These are phyloP conservation scores for Hypoxylon rubiginosum DNA, from an alignment of 2,329 filamentous ascomycete genomes.

Conservation along the genomic window DNA sequence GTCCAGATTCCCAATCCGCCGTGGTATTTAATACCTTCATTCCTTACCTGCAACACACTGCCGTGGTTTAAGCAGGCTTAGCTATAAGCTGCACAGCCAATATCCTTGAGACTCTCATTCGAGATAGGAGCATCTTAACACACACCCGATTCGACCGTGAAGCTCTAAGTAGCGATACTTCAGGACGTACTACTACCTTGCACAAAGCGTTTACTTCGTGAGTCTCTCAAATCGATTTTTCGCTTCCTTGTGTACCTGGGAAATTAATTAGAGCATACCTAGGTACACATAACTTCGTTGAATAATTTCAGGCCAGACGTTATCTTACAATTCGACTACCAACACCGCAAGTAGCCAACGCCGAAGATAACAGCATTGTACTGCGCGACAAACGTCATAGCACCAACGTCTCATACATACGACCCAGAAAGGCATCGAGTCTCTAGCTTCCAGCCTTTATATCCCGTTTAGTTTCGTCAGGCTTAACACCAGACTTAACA, in stretches of 20 bases:
- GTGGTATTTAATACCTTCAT: background rate
- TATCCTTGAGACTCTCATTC: background rate
- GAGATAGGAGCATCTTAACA: background rate
- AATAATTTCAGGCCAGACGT: background rate
- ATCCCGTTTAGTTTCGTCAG: background rate
- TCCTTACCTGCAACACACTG: background rate
- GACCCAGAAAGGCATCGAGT: background rate
- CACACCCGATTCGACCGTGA: background rate
- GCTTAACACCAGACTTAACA: background rate
- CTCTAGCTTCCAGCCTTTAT: background rate
- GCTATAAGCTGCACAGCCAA: no score
- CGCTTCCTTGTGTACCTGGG: background rate
- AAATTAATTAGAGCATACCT: background rate
- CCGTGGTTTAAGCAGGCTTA: no score
- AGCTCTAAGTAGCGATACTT: background rate
- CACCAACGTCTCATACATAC: no score
- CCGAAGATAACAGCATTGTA: no score
- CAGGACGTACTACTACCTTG: background rate
- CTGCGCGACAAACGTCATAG: no score
- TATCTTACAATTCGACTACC: background rate
- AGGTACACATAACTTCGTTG: background rate
- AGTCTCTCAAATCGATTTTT: background rate
- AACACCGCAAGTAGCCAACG: background rate
- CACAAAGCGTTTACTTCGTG: background rate
- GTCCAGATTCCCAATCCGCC: background rate